Evolutionary conservation across 2,329 filamentous ascomycete genomes (phyloP), one percentile per base, ranked within the genome.

Genomic region (Monosporascus cannonballus): DNA sequence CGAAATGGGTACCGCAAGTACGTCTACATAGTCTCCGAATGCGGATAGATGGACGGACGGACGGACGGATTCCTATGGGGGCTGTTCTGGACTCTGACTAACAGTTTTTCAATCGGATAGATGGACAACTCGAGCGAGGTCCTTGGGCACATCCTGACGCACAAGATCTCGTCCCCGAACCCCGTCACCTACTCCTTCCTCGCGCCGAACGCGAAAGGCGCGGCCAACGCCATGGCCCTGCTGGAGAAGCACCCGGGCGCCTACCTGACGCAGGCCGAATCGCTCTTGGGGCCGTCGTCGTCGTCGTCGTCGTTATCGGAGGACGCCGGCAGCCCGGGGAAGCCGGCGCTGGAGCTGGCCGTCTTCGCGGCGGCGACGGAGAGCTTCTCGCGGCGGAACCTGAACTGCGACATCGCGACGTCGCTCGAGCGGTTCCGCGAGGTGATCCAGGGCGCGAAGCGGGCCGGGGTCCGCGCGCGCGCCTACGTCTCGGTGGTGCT

Each of bases 331-430:
- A 54, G 73, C 62, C 42, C 72, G 61, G 58, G 69, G 36, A 75
- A 73, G 50, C 80, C 78, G 20, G 77, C 71, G 14, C 64, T 85
- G n/a, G 87, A 92, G 64, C 76, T 93, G 34, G 87, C 89, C 42
- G 86, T 93, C 41, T 94, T 95, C 70, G 87, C 88, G 15, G 86
- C 89, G 2, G 89, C 90, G 0, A 93, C 88, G 17, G 90, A 95
- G 70, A 77, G 79, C 47, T 95, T 95, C 69, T 87, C 87, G 3
- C 81, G 85, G 58, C 86, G 84, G 71, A 95, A 95, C 71, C 85
- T 91, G 51, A 94, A 94, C 71, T 90, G 88, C 75, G 80, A 81
- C 61, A 87, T 94, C 59, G 81, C 82, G 56, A 86, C 87, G 42
- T 91, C 88, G 0, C 77, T 95, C 20, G 74, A 81, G 49, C 78